These are phyloP conservation scores for Pseudomassariella vexata DNA, from an alignment of 2,329 filamentous ascomycete genomes.

Conservation along the genomic window DNA sequence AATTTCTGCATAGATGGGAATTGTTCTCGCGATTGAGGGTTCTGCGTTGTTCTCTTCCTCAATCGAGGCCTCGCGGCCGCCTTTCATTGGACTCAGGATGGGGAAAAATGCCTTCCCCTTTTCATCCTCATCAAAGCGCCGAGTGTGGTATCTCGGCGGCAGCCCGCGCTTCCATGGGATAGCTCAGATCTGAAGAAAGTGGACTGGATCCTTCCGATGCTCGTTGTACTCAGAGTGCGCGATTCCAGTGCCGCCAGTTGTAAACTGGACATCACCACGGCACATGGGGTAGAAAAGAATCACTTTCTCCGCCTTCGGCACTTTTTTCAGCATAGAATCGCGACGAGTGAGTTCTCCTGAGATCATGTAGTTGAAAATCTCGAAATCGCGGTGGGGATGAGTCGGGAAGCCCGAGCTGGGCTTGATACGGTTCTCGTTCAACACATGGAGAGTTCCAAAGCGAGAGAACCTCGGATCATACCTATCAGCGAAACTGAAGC, in stretches of 20 bases:
- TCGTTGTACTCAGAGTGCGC: conserved; percentile 81
- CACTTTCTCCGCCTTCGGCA: conserved; percentile 49
- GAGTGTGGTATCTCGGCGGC: conserved; percentile 70
- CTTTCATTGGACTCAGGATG: conserved; percentile 71
- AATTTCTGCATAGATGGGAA: conserved; percentile 75
- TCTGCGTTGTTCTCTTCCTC: conserved; percentile 60
- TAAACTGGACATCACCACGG: conserved; percentile 83
- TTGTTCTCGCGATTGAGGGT: conserved; percentile 58
- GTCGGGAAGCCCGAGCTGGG: conserved; percentile 73
- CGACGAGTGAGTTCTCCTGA: conserved; percentile 81
- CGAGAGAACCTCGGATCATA: conserved; percentile 61
- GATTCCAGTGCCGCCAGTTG: conserved; percentile 76
- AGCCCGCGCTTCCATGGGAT: conserved; percentile 70
- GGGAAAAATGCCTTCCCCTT: conserved; percentile 67
- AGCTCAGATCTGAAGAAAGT: conserved; percentile 88
- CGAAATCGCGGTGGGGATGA: conserved; percentile 78
- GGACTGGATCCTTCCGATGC: conserved; percentile 62
- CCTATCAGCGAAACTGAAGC: conserved; percentile 74
- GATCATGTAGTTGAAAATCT: conserved; percentile 88
- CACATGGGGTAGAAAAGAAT: conserved; percentile 67
- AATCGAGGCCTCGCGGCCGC: conserved; percentile 53
- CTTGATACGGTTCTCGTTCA: conserved; percentile 83
- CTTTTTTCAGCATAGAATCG: conserved; percentile 75
- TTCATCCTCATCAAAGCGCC: conserved; percentile 63
- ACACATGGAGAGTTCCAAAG: conserved; percentile 74